Base-by-base conservation (phyloP, 2,329 filamentous ascomycete genomes). In the Trichoderma brevicompactum region DNA sequence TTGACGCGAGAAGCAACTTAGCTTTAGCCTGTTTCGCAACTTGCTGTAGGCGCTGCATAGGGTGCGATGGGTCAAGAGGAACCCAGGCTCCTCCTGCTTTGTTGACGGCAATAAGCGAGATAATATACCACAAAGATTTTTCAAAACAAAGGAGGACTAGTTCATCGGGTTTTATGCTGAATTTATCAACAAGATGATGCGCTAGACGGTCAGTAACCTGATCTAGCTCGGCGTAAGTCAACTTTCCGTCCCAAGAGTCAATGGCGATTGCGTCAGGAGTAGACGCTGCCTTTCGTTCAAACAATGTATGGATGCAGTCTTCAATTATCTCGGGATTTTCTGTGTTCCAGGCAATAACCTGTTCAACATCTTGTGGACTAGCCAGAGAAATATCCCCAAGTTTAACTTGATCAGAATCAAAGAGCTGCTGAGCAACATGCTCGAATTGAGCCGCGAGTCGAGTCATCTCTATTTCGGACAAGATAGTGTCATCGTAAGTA, bases 261-360 rank as follows among this genome's bases (percentile, higher is more conserved):
- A 65, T 43, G 10, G 64, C 64, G 9, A 44, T 5, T 8, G 64
- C 43, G 2, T 65, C 32, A 12, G 64, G 64, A 7, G 19, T 19
- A 5, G 38, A 28, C 9, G 7, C 3, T 70, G 2, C 72, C 65
- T 48, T 75, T 76, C 2, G 79, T 80, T 36, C 55, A 17, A 65
- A 15, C 9, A 65, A 8, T 1, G 23, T 43, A 32, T 65, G 64
- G 2, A 62, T 41, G 13, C 38, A 65, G 10, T 65, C 44, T 36
- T 65, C 55, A 19, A 65, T 38, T 7, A 61, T 40, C 9, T 65
- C 55, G 7, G 64, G 64, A 8, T 50, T 7, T 17, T 53, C 48
- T 1, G 46, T 38, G 9, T 65, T 65, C 44, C 48, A 65, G 0
- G 36, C 34, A 36, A 49, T 34, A 2, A 34, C 62, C 12, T 58